These are phyloP conservation scores for Solanum rostratum DNA, from an alignment of 257 asterid genomes.

Conservation along the genomic window DNA sequence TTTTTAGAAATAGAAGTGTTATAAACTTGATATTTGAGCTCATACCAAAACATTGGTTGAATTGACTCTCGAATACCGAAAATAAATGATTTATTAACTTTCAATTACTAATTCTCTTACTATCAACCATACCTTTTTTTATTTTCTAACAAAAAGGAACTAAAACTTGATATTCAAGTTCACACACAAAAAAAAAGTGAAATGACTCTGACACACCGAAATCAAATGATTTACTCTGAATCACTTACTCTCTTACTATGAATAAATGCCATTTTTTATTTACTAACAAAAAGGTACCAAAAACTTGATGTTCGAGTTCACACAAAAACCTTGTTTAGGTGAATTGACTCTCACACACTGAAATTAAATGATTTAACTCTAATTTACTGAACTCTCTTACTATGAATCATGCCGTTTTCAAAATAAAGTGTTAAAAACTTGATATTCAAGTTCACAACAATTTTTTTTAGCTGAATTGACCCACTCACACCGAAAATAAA, in stretches of 20 bases:
- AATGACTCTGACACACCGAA: not conserved
- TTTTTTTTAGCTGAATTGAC: not conserved
- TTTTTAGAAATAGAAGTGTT: too few species aligned
- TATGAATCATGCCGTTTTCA: not conserved
- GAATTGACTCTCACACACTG: not conserved
- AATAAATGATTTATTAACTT: not conserved
- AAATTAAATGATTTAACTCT: not conserved
- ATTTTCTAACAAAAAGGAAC: not conserved
- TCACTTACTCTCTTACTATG: not conserved
- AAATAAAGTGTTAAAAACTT: not conserved
- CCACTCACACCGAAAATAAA: not conserved
- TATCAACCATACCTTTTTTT: not conserved
- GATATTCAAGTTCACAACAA: not conserved
- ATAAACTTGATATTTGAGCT: too few species aligned
- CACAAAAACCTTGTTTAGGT: not conserved
- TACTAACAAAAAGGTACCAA: not conserved
- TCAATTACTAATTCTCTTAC: not conserved
- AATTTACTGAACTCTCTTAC: not conserved
- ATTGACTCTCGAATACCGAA: not conserved
- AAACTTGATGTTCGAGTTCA: not conserved
- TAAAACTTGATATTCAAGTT: not conserved
- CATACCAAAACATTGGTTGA: not conserved
- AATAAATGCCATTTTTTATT: not conserved
- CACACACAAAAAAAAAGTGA: not conserved
- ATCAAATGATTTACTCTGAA: not conserved